Evolutionary conservation across 83 land plant genomes (phyloP).

Genomic region (Picea mariana): DNA sequence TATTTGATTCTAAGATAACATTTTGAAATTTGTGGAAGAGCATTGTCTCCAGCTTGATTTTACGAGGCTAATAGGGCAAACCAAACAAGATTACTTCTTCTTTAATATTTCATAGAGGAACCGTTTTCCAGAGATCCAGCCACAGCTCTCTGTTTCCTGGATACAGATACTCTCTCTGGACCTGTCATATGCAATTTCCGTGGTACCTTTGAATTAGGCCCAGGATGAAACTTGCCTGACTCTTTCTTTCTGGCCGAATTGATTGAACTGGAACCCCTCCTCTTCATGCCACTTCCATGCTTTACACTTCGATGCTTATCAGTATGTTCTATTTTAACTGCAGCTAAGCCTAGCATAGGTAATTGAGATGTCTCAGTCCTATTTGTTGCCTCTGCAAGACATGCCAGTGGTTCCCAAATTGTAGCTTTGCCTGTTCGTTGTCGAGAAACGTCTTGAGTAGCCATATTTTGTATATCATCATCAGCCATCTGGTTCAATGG

Average conservation of each 20-base stretch:
- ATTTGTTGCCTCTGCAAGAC: slow-evolving; percentile 73
- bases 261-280: slow-evolving; percentile 32
- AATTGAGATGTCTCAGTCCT: slow-evolving; percentile 45
- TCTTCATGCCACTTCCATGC: slow-evolving; percentile 23
- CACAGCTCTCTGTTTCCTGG: slow-evolving; percentile 27
- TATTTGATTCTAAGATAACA: slow-evolving; percentile 52
- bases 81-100: slow-evolving; percentile 63
- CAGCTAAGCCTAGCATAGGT: slow-evolving; percentile 9
- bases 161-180: slow-evolving; percentile 29
- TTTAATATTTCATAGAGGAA: slow-evolving; percentile 31
- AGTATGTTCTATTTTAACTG: slow-evolving; percentile 30
- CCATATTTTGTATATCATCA: slow-evolving; percentile 17
- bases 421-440: slow-evolving; percentile 36
- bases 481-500: slow-evolving; percentile 27
- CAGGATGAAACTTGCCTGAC: slow-evolving; percentile 16
- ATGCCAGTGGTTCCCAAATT: slow-evolving; percentile 67
- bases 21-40: slow-evolving; percentile 67
- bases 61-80: slow-evolving; percentile 71
- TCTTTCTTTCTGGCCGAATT: slow-evolving; percentile 33
- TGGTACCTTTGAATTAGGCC: slow-evolving; percentile 23
- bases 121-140: slow-evolving; percentile 33
- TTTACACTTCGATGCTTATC: slow-evolving; percentile 23
- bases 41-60: slow-evolving; percentile 52
- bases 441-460: slow-evolving; percentile 28
- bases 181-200: slow-evolving; percentile 34